Conservation (phyloP, 2,329 filamentous ascomycete species). For the Plenodomus tracheiphilus region DNA sequence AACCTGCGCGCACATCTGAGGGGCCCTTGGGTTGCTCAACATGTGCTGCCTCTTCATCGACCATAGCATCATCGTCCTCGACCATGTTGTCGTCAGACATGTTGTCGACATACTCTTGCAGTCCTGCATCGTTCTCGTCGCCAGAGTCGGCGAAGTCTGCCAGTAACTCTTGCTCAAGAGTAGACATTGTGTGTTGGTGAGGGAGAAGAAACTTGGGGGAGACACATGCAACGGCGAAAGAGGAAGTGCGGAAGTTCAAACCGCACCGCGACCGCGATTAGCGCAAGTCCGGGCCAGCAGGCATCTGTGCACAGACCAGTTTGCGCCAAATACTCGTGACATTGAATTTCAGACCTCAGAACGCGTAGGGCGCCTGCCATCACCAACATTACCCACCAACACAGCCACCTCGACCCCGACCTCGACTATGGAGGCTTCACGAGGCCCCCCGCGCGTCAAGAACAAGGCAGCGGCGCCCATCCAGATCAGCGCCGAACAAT, state of each 20-base stretch:
- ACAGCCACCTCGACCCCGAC: neutral
- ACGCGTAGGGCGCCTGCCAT: neutral
- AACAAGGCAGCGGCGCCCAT: constrained; percentile 89
- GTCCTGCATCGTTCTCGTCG: constrained; percentile 53
- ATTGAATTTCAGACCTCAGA: too few relatives aligned
- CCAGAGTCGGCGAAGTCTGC: constrained; percentile 88
- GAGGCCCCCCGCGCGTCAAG: constrained; percentile 94
- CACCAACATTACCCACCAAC: neutral
- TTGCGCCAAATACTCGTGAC: too few relatives aligned
- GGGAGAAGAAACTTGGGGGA: neutral
- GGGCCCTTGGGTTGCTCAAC: constrained; percentile 64
- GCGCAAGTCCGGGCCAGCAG: too few relatives aligned
- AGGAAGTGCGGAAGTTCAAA: too few relatives aligned
- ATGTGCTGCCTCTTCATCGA: constrained; percentile 62
- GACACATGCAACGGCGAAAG: neutral
- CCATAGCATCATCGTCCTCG: constrained; percentile 64
- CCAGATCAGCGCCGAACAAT: constrained; percentile 93
- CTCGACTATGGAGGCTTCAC: constrained; percentile 74
- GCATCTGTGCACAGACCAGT: too few relatives aligned
- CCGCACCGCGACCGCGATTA: too few relatives aligned
- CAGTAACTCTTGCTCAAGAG: constrained; percentile 87
- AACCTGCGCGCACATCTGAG: constrained; percentile 75
- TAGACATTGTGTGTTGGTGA: constrained; percentile 64
- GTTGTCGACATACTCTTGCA: constrained; percentile 43
- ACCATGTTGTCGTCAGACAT: constrained; percentile 43